Conservation (phyloP, 352 stramenopile genomes). For the Globisporangium rhizosaccharum region DNA sequence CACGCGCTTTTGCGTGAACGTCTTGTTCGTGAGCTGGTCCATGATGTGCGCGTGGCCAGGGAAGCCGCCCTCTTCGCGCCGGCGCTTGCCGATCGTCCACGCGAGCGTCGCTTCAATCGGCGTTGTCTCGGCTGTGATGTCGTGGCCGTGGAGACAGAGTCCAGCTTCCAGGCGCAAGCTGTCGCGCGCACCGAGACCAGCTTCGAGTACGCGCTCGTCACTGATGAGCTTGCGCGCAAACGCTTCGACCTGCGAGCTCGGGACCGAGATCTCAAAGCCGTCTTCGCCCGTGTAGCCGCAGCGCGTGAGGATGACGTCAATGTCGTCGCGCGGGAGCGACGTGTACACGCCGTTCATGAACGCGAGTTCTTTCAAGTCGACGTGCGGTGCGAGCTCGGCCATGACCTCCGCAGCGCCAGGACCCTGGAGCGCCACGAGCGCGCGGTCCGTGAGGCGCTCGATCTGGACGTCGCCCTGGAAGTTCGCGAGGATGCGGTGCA, state of each 20-base stretch:
- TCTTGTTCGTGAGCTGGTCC: conserved; percentile 93
- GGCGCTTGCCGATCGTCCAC: conserved; percentile 91
- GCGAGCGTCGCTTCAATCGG: conserved; percentile 92
- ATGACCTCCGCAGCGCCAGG: conserved; percentile 88
- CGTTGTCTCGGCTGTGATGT: conserved; percentile 94
- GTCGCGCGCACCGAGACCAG: conserved; percentile 94
- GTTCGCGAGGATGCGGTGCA: conserved; percentile 75
- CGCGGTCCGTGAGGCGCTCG: conserved; percentile 90
- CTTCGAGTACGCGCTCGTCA: conserved; percentile 84
- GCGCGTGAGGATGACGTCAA: conserved; percentile 89
- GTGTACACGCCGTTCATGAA: conserved; percentile 96
- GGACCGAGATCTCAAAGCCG: conserved; percentile 97
- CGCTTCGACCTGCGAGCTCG: conserved; percentile 39
- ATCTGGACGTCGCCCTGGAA: conserved; percentile 93
- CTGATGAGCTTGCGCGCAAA: conserved; percentile 54
- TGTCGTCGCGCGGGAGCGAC: conserved; percentile 49
- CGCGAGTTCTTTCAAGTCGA: conserved; percentile 90
- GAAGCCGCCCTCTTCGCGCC: conserved; percentile 89
- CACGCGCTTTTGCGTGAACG: conserved; percentile 90
- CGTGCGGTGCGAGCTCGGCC: conserved; percentile 66
- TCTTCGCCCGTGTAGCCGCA: conserved; percentile 99
- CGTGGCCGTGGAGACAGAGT: conserved; percentile 98
- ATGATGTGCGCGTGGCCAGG: conserved; percentile 94
- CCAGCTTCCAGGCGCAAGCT: conserved; percentile 97
- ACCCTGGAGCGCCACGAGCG: conserved; percentile 95